Evolutionary conservation across 2,329 filamentous ascomycete genomes (phyloP).

Genomic region (Aspergillus sp.): DNA sequence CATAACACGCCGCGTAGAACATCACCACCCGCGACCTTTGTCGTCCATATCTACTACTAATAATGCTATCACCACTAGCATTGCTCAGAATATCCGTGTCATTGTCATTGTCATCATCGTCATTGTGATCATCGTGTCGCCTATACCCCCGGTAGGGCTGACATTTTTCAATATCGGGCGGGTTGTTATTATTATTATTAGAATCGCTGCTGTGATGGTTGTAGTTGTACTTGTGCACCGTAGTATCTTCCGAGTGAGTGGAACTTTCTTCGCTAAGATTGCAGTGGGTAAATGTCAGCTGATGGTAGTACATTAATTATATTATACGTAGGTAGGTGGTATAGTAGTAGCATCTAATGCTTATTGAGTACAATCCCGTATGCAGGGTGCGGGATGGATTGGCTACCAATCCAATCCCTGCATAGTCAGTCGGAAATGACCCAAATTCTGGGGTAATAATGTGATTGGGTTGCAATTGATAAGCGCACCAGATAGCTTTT

Average conservation of each 20-base stretch:
- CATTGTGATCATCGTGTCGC: background rate
- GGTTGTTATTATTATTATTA: background rate
- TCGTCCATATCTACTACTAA: background rate
- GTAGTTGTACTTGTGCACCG: background rate
- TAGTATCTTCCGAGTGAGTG: no score
- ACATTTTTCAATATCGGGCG: slow-evolving; percentile 3
- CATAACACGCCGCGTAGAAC: slow-evolving; percentile 12
- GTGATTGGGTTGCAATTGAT: no score
- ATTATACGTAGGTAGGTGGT: no score
- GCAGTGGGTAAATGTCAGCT: no score
- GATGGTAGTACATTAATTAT: no score
- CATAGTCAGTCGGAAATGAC: no score
- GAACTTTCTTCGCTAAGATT: no score
- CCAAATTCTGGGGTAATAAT: no score
- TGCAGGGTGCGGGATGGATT: no score
- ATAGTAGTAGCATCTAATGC: no score
- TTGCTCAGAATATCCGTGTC: background rate
- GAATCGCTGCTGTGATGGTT: background rate
- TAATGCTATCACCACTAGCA: background rate
- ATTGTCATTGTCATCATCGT: background rate
- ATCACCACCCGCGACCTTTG: background rate
- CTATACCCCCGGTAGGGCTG: background rate
- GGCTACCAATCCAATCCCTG: no score
- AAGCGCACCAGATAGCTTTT: background rate
- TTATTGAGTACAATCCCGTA: no score